Conservation (phyloP, 495 filamentous ascomycete species). For the Daldinia loculata region DNA sequence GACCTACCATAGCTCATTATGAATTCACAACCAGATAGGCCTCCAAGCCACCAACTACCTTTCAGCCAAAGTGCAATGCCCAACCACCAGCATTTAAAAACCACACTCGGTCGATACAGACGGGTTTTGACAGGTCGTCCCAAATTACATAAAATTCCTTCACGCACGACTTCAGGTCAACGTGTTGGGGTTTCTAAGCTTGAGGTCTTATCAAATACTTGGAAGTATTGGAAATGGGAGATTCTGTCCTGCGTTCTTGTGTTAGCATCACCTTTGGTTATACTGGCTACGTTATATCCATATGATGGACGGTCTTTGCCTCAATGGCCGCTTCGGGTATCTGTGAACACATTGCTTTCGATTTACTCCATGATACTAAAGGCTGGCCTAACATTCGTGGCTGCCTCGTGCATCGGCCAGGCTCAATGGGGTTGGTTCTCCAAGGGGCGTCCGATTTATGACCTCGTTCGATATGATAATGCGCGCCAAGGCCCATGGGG, state of each 20-base stretch:
- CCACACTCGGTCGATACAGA: background rate
- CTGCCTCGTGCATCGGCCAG: background rate
- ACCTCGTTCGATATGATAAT: background rate
- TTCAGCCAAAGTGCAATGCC: background rate
- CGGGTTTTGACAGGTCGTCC: background rate
- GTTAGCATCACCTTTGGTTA: background rate
- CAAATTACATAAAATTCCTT: background rate
- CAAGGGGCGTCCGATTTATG: background rate
- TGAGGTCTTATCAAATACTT: background rate
- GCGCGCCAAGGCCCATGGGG: background rate
- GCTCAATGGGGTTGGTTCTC: background rate
- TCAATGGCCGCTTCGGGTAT: background rate
- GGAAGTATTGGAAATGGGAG: background rate
- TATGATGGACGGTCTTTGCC: background rate
- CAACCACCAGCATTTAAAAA: background rate
- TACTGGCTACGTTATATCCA: background rate
- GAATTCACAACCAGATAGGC: background rate
- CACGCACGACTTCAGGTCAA: background rate
- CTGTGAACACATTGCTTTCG: background rate
- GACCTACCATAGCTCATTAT: background rate
- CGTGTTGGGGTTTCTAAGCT: background rate
- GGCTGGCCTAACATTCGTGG: background rate
- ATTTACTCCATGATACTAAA: background rate
- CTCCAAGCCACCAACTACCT: background rate
- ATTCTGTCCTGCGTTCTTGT: background rate